A percentile compares a stretch with the other conserved stretches of the same genome.
phyloP scores from a whole-genome alignment of 2,329 filamentous ascomycete species.

The Fusarium equiseti region DNA sequence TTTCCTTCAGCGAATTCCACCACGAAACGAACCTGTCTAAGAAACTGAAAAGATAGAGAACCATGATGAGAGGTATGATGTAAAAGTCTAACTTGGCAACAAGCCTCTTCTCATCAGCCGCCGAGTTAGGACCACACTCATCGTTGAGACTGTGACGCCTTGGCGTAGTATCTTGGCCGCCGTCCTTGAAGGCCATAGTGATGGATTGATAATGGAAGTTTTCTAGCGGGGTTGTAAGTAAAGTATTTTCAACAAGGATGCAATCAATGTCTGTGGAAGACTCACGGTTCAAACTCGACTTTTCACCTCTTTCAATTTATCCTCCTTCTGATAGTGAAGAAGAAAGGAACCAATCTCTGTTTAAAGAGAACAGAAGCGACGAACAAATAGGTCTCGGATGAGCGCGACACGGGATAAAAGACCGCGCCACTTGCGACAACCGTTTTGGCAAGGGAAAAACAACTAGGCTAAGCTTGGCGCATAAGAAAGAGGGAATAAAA shows the following conservation, averaged over 20 bases:
- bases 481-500: background rate
- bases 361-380: conserved; percentile 11
- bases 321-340: background rate
- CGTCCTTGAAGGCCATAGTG: conserved; percentile 27
- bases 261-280: background rate
- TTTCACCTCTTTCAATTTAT: background rate
- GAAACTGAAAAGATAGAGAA: conserved; percentile 80
- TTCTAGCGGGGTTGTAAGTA: background rate
- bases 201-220: background rate
- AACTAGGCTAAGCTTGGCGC: conserved; percentile 38
- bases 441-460: conserved; percentile 5
- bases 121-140: conserved; percentile 32
- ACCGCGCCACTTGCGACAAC: conserved; percentile 32
- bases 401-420: conserved; percentile 9
- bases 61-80: conserved; percentile 75
- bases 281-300: conserved; percentile 3
- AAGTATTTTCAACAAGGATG: background rate
- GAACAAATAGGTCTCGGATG: conserved; percentile 1
- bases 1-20: background rate
- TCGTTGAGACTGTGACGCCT: conserved; percentile 35
- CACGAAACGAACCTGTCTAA: conserved; percentile 73
- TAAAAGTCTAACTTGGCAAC: conserved; percentile 73
- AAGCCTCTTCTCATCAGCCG: conserved; percentile 63
- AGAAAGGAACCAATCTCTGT: background rate
- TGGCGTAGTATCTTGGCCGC: conserved; percentile 25